These are phyloP conservation scores for Dactylellina sp. DNA, from an alignment of 2,329 filamentous ascomycete genomes.

Conservation along the genomic window DNA sequence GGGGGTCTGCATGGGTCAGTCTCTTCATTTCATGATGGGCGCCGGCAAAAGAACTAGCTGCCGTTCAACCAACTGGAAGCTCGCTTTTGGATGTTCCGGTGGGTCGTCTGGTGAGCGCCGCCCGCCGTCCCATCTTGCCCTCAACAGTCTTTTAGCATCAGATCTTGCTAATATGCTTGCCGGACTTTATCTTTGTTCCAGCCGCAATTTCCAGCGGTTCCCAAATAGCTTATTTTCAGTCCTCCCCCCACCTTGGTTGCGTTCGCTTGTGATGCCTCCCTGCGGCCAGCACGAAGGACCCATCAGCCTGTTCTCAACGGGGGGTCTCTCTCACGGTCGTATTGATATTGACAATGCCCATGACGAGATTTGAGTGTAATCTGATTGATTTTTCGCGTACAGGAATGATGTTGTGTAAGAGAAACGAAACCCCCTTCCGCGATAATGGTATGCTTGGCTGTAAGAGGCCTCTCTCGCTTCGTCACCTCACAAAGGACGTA, in stretches of 20 bases:
- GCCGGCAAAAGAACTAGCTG: constrained; percentile 37
- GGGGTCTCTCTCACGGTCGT: too few species aligned
- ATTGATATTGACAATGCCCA: too few species aligned
- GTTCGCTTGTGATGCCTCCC: constrained; percentile 50
- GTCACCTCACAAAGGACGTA: constrained; percentile 29
- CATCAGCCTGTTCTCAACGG: too few species aligned
- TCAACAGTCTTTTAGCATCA: constrained; percentile 34
- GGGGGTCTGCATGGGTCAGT: constrained; percentile 28
- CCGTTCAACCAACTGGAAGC: constrained; percentile 50
- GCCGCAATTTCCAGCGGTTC: constrained; percentile 46
- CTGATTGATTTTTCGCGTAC: background rate
- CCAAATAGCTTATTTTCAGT: constrained; percentile 40
- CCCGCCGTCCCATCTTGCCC: constrained; percentile 48
- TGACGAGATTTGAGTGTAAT: too few species aligned
- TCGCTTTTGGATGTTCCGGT: constrained; percentile 17
- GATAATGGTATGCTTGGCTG: constrained; percentile 47
- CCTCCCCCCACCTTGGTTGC: constrained; percentile 27
- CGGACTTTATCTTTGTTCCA: constrained; percentile 49
- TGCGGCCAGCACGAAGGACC: too few species aligned
- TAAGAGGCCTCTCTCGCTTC: constrained; percentile 12
- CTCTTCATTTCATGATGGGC: constrained; percentile 1
- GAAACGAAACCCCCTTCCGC: too few species aligned
- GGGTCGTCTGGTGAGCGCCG: constrained; percentile 51
- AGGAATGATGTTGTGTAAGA: constrained; percentile 21
- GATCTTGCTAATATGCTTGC: constrained; percentile 25